Evolutionary conservation across 2,329 filamentous ascomycete species (phyloP).

Genomic region (Penicillium hesseltinei): DNA sequence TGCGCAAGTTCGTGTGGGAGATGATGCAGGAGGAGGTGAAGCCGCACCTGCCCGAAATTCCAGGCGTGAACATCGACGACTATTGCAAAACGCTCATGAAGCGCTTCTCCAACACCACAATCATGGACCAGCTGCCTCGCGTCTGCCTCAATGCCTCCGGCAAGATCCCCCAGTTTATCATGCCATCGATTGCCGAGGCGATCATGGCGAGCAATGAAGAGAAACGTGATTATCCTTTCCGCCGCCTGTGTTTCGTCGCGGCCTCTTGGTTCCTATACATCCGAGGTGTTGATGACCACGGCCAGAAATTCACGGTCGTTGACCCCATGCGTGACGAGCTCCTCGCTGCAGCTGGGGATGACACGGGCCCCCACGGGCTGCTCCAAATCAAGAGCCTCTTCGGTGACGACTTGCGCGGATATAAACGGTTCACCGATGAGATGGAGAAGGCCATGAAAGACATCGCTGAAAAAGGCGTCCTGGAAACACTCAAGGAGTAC

Average conservation of each 20-base stretch:
- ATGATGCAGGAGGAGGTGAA: constrained; percentile 59
- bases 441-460: constrained; percentile 50
- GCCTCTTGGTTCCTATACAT: constrained; percentile 55
- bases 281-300: constrained; percentile 51
- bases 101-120: constrained; percentile 57
- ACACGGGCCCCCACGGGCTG: constrained; percentile 45
- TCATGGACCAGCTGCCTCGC: constrained; percentile 55
- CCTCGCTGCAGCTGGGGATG: constrained; percentile 46
- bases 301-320: constrained; percentile 42
- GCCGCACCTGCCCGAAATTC: constrained; percentile 52
- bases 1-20: constrained; percentile 51
- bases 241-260: constrained; percentile 50
- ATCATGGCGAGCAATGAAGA: constrained; percentile 28
- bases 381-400: constrained; percentile 51
- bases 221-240: constrained; percentile 23
- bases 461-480: constrained; percentile 48
- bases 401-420: constrained; percentile 51
- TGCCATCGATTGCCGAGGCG: constrained; percentile 40
- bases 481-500: constrained; percentile 43
- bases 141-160: constrained; percentile 53
- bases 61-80: constrained; percentile 52
- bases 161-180: constrained; percentile 52
- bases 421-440: constrained; percentile 50
- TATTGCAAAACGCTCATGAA: constrained; percentile 56
- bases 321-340: constrained; percentile 53